Evolutionary conservation across 441 rosid genomes (phyloP).

Genomic region (Pelargonium myrrhifolium): DNA sequence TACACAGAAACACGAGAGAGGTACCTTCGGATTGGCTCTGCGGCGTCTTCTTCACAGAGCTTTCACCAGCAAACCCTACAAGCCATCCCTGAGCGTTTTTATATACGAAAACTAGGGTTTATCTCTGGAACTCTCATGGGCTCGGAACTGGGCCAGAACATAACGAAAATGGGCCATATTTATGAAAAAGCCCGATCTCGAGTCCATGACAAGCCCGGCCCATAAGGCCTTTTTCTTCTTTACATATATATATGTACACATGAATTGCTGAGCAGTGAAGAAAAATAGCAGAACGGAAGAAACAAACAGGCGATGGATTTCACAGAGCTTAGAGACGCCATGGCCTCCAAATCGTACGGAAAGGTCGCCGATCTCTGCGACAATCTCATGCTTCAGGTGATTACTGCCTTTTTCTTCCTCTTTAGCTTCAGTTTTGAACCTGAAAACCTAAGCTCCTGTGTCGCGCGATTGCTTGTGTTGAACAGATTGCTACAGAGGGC

Average conservation of each 20-base stretch:
- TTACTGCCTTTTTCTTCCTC: conserved; percentile 1
- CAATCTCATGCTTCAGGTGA: conserved; percentile 64
- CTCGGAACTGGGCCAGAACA: neutral
- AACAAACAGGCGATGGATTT: conserved; percentile 43
- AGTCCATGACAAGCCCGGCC: neutral
- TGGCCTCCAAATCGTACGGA: conserved; percentile 52
- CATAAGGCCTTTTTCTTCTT: neutral
- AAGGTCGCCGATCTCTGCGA: conserved; percentile 76
- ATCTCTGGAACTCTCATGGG: neutral
- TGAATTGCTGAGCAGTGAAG: neutral
- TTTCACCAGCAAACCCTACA: neutral
- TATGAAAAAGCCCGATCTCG: too few relatives aligned
- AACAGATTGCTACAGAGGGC: conserved; percentile 65
- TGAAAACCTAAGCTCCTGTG: conserved; percentile 9
- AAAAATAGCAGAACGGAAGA: neutral
- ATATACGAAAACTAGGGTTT: neutral
- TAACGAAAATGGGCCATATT: neutral
- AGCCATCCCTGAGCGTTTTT: neutral
- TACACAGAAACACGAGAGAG: neutral
- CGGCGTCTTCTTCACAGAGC: conserved; percentile 1
- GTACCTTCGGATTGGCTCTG: neutral
- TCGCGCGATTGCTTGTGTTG: neutral
- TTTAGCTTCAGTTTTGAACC: neutral
- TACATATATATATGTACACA: too few relatives aligned
- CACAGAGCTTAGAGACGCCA: conserved; percentile 43